Evolutionary conservation across 768 basidiomycete species (phyloP), one percentile per base, ranked within the genome.

Genomic region (Lactarius tabidus): DNA sequence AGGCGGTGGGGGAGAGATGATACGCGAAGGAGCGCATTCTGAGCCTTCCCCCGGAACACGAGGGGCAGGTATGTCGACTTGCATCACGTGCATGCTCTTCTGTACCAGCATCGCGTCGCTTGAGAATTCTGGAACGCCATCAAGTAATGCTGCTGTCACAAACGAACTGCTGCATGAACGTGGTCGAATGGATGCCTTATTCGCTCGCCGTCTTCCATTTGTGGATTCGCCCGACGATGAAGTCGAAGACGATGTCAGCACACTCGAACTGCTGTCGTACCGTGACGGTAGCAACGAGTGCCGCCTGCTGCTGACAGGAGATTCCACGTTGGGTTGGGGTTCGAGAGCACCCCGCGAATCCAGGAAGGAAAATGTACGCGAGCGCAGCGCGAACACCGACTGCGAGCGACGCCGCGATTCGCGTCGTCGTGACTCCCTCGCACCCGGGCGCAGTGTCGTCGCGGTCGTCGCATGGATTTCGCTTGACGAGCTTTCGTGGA

Each of bases 341-440:
- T 64, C 65, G 52, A 36, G 57, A 23, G 23, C 52, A 33, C 57
- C 6, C n/a, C 51, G 62, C 15, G 66, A 52, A 12, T 69, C 67
- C n/a, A 66, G 28, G 59, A 68, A 68, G 20, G 67, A 68, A 60
- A 68, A 68, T 23, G 60, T 67, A 20, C 45, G 67, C 51, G 64
- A 67, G 29, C 62, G 71, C 61, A 67, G 59, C 17, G 69, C 52
- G 20, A 72, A 71, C 20, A 73, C 72, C 3, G 74, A 74, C 56
- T 74, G 71, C 5, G 75, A 75, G 53, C 75, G 75, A 45, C 74
- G 72, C 59, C 75, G 74, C 55, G 73, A 70, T 51, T 72, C 71
- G 33, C 67, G 68, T 36, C 69, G 68, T 48, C 64, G 60, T 17
- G 62, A 52, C 31, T 60, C 61, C 35, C 35, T 43, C 45, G 36